Evolutionary conservation across 2,329 filamentous ascomycete species (phyloP), one percentile per base, ranked within the genome.

Genomic region (Colletotrichum simmondsii): DNA sequence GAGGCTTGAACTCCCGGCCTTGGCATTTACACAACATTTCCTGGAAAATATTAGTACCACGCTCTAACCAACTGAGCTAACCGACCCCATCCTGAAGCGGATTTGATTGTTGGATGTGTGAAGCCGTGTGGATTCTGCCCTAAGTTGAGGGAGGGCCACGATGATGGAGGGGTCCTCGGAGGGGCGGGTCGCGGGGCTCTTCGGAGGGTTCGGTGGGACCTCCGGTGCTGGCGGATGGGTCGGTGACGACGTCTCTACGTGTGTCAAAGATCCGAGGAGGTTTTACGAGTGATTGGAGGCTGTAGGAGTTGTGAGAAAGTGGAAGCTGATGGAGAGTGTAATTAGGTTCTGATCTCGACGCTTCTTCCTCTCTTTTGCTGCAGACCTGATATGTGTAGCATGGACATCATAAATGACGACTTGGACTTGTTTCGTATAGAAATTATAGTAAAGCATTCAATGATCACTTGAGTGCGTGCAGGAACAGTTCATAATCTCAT

Each of bases 51-150:
- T 71, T 71, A 71, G 68, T 71, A 71, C 68, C 68, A 71, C 68
- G 68, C 68, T 71, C 68, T 71, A 68, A 71, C 68, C 68, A 71
- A 71, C 68, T 71, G 68, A 71, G 68, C 64, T 71, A 71, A 71
- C 68, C 68, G 68, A 71, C 68, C 68, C 37, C 12, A 26, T 42
- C 37, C 37, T 19, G 26, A 42, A 26, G 35, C 12, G 56, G 16
- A 2, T 16, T 24, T 16, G 16, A 19, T 37, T 28, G 16, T 12
- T 14, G 46, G 56, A 30, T 67, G 63, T 62, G 64, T 7, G 8
- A 24, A n/a, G 1, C 0, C 0, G 8, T n/a, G 6, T 10, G 8
- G 8, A 52, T 10, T 24, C 5, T 60, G 35, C 68, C 64, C 68
- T 68, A 71, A 65, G 32, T 49, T 30, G 0, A 67, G 63, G 32